Evolutionary conservation across 2,329 filamentous ascomycete species (phyloP).

Genomic region (Stenocarpella maydis): DNA sequence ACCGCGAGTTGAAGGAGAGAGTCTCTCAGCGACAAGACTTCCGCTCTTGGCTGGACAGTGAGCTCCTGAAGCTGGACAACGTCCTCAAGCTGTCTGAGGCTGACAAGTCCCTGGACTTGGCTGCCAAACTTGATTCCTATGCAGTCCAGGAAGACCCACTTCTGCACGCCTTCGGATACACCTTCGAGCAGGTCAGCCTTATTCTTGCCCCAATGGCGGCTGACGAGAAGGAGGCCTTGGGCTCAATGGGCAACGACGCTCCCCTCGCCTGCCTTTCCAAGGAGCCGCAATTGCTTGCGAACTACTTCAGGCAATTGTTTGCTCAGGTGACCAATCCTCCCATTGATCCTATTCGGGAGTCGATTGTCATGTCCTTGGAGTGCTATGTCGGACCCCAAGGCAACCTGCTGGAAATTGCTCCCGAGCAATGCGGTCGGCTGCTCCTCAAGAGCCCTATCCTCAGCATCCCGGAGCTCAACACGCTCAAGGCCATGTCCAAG

Average conservation of each 20-base stretch:
- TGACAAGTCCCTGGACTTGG: constrained; percentile 67
- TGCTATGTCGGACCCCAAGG: constrained; percentile 97
- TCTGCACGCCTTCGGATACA: constrained; percentile 89
- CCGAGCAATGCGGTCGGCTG: constrained; percentile 85
- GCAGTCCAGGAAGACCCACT: constrained; percentile 85
- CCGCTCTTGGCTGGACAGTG: constrained; percentile 83
- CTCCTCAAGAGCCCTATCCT: constrained; percentile 89
- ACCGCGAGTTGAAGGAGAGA: constrained; percentile 87
- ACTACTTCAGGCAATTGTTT: constrained; percentile 98
- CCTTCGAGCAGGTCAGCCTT: constrained; percentile 92
- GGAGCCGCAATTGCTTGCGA: constrained; percentile 86
- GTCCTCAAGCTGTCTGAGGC: constrained; percentile 71
- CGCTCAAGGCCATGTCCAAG: constrained; percentile 78
- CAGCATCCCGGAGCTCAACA: constrained; percentile 90
- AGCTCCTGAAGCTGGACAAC: constrained; percentile 82
- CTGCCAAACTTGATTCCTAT: constrained; percentile 70
- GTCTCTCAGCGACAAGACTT: constrained; percentile 91
- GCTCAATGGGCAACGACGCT: constrained; percentile 97
- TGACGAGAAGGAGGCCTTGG: constrained; percentile 95
- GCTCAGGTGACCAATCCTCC: constrained; percentile 98
- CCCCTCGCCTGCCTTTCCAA: constrained; percentile 91
- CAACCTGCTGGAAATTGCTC: constrained; percentile 92
- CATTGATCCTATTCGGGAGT: constrained; percentile 96
- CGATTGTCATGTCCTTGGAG: constrained; percentile 97
- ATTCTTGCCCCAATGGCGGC: constrained; percentile 95